Evolutionary conservation across 306 rosid species (phyloP).

Genomic region (Castanopsis chinensis): DNA sequence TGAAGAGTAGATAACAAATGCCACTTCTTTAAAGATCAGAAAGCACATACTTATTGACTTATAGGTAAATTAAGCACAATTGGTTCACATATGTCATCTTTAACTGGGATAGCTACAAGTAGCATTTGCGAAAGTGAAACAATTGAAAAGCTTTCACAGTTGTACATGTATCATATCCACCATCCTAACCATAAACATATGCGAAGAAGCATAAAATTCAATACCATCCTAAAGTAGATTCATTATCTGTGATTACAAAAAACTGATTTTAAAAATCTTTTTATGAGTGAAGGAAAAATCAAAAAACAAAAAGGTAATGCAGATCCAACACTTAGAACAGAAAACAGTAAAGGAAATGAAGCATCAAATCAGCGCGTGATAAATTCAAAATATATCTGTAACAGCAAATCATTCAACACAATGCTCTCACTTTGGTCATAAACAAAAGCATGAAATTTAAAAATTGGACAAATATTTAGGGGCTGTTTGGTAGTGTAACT

Average conservation of each 20-base stretch:
- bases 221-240: neutral
- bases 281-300: neutral
- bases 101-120: neutral
- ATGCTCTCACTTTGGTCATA: neutral
- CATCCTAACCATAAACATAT: neutral
- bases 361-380: neutral
- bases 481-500: too few relatives aligned
- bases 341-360: neutral
- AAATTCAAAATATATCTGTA: neutral
- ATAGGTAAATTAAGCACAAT: neutral
- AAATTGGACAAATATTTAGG: neutral
- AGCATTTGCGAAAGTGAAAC: neutral
- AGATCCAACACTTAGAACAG: neutral
- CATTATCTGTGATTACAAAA: neutral
- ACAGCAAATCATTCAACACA: neutral
- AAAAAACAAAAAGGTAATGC: neutral
- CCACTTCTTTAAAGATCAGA: neutral
- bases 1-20: neutral
- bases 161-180: neutral
- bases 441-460: neutral
- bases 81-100: neutral
- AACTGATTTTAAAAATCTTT: neutral
- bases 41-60: too few relatives aligned
- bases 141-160: neutral
- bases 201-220: neutral